Evolutionary conservation across 2,329 filamentous ascomycete genomes (phyloP).

Genomic region (Juglanconis juglandina): DNA sequence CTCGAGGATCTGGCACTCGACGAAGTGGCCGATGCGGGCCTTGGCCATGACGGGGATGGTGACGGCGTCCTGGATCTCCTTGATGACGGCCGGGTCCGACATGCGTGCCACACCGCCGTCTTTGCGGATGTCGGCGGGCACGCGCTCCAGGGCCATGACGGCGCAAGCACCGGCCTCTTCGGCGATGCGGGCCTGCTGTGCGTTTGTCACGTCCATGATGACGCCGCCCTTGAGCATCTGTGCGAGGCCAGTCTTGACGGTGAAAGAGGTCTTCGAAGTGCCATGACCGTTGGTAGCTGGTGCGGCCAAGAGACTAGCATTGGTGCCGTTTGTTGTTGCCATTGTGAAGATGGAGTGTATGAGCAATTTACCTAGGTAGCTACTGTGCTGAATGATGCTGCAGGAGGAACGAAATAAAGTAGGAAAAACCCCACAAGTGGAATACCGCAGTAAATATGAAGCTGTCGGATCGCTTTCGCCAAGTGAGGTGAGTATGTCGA

Average conservation of each 20-base stretch:
- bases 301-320: conserved; percentile 11
- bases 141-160: conserved; percentile 97
- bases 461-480: not conserved
- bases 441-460: not conserved
- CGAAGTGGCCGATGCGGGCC: conserved; percentile 94
- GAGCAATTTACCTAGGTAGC: not conserved
- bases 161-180: conserved; percentile 94
- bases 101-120: conserved; percentile 94
- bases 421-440: not conserved
- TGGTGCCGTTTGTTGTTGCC: conserved; percentile 24
- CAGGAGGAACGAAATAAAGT: not conserved
- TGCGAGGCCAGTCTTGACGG: conserved; percentile 90
- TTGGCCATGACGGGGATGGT: conserved; percentile 99
- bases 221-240: conserved; percentile 99
- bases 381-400: not conserved
- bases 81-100: conserved; percentile 93
- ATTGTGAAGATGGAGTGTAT: conserved; percentile 5
- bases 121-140: conserved; percentile 90
- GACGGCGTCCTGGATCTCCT: conserved; percentile 88
- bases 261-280: conserved; percentile 59
- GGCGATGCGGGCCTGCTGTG: conserved; percentile 91
- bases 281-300: conserved; percentile 20
- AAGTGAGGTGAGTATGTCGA: not conserved
- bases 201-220: conserved; percentile 98
- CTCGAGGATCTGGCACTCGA: conserved; percentile 98